Evolutionary conservation across 768 basidiomycete species (phyloP).

Genomic region (Kwoniella pini): DNA sequence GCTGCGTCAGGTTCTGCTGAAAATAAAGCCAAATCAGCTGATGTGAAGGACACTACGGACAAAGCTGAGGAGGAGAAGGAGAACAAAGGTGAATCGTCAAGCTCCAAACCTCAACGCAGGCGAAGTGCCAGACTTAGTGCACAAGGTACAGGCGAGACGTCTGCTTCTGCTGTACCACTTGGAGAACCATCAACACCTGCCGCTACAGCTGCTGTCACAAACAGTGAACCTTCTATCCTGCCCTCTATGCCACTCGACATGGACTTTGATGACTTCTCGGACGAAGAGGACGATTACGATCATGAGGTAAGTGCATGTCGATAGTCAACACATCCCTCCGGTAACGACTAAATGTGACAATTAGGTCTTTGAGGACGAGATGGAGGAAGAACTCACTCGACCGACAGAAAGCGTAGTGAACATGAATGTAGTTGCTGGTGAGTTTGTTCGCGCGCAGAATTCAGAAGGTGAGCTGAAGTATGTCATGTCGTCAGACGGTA

Average conservation of each 20-base stretch:
- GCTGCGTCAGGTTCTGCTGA: neutral
- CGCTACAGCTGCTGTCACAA: constrained; percentile 17
- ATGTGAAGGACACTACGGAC: neutral
- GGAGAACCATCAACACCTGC: constrained; percentile 10
- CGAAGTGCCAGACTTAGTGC: constrained; percentile 82
- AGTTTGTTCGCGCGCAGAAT: neutral
- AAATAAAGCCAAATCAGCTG: constrained; percentile 1
- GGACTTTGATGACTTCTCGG: constrained; percentile 68
- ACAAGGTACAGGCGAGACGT: constrained; percentile 23
- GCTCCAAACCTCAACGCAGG: constrained; percentile 58
- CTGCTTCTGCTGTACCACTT: constrained; percentile 24
- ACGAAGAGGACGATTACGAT: constrained; percentile 43
- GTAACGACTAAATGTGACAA: neutral
- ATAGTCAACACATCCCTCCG: neutral
- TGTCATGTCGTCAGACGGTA: constrained; percentile 77
- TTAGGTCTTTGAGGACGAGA: constrained; percentile 82
- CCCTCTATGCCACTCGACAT: constrained; percentile 45
- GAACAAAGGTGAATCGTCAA: constrained; percentile 5
- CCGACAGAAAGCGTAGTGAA: constrained; percentile 81
- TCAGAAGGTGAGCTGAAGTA: neutral
- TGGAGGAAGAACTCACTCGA: constrained; percentile 66
- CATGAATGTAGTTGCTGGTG: constrained; percentile 71
- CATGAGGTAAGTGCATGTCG: constrained; percentile 34
- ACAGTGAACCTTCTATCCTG: constrained; percentile 34
- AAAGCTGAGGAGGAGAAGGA: neutral